Evolutionary conservation across 202 grass and related monocot genomes (phyloP).

Genomic region (Digitaria exilis): DNA sequence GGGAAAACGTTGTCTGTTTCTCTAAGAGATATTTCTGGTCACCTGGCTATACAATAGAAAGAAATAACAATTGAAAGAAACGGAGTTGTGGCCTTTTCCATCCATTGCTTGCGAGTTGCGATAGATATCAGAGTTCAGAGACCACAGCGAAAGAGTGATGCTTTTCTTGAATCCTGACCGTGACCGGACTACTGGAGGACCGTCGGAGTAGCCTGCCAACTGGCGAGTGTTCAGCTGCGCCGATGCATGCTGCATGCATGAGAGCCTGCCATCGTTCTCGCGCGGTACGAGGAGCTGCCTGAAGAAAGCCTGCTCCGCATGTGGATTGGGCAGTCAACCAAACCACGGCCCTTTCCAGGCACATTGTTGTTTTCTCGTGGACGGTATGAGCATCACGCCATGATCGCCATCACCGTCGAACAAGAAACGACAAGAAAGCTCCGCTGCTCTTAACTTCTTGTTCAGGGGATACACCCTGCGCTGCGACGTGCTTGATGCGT

Average conservation of each 20-base stretch:
- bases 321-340: slow-evolving; percentile 39
- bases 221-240: not conserved
- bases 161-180: not conserved
- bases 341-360: not conserved
- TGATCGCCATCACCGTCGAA: not conserved
- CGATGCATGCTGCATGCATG: not conserved
- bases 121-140: not conserved
- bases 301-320: not conserved
- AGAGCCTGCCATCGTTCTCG: not conserved
- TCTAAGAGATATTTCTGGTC: not conserved
- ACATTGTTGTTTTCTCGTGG: too few relatives aligned
- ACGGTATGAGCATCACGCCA: not conserved
- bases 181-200: not conserved
- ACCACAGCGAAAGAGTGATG: not conserved
- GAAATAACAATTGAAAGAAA: too few relatives aligned
- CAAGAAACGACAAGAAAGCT: not conserved
- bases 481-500: too few relatives aligned
- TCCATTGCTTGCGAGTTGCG: not conserved
- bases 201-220: not conserved
- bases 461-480: too few relatives aligned
- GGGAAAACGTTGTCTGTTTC: not conserved
- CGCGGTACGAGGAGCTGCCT: not conserved
- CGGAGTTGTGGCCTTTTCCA: not conserved
- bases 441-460: not conserved
- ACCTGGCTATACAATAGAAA: not conserved